A percentile compares a stretch with the other conserved stretches of the same genome.
These are phyloP conservation scores for Ogataea thermomethanolica DNA, from an alignment of 805 yeast genomes.

Conservation along the genomic window DNA sequence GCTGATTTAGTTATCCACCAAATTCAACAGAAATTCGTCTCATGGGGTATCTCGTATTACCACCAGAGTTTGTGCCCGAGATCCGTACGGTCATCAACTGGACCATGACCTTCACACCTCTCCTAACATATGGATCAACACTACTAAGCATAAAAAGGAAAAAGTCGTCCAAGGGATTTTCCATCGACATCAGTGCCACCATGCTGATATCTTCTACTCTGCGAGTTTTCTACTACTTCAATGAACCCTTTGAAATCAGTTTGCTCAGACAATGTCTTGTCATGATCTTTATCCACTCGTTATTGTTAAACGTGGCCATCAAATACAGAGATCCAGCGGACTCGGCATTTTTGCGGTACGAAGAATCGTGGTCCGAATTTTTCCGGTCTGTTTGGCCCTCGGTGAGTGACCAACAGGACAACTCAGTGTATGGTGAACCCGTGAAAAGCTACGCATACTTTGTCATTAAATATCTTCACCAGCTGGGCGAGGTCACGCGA, in stretches of 20 bases:
- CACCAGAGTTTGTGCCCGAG: constrained; percentile 32
- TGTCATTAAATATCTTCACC: background rate
- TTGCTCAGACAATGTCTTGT: constrained; percentile 72
- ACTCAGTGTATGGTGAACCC: background rate
- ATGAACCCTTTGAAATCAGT: constrained; percentile 79
- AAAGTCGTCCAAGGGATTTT: constrained; percentile 72
- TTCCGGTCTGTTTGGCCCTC: constrained; percentile 13
- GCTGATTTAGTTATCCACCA: too few species aligned
- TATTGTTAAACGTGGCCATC: constrained; percentile 62
- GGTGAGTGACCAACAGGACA: background rate
- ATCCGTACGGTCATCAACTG: constrained; percentile 50
- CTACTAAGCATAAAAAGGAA: constrained; percentile 61
- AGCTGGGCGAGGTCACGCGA: background rate
- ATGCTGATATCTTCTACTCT: constrained; percentile 77
- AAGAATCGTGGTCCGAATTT: constrained; percentile 29
- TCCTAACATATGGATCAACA: constrained; percentile 84
- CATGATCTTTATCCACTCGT: constrained; percentile 78
- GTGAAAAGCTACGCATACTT: background rate
- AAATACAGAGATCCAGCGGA: constrained; percentile 45
- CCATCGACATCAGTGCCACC: constrained; percentile 89
- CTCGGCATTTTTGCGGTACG: constrained; percentile 30
- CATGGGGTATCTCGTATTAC: constrained; percentile 31
- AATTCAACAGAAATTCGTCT: too few species aligned
- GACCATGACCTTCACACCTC: constrained; percentile 74
- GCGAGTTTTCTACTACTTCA: constrained; percentile 71